Base-by-base conservation (phyloP, 306 rosid genomes). In the Rosa persica region DNA sequence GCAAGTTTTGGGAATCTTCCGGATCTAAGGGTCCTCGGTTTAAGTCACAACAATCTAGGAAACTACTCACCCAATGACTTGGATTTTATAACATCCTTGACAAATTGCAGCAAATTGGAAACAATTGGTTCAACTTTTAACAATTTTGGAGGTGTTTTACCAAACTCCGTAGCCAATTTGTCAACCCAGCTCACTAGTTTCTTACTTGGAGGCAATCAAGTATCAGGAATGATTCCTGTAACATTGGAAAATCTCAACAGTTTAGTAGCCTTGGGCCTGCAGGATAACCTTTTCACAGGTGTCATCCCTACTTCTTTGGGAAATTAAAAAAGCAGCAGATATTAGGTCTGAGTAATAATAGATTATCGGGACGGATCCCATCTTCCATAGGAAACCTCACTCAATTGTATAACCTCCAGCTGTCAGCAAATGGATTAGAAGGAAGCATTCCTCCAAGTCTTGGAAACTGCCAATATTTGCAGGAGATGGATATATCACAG, bases 281-380 rank as follows among this genome's bases (percentile, higher is more conserved):
- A 5, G 7, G 7, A 0, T 15, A 49, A 49, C 20, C 5, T 13
- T 20, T 82, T 90, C 51, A 57, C 79, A 0, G 91, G 91, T 4
- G 51, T 52, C 19, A 70, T 27, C 30, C 96, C 89, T 1, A 42
- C 22, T 4, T 91, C 22, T 6, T 89, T 87, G 16, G 86, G 84
- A 7, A 79, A 64, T 68, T 78, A 82, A 23, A 48, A 12, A 79
- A 74, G 1, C 66, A 77, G 30, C 4, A 43, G 1, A 0, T 0
- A 10, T 27, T 84, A 69, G 0, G 1, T 6, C 43, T 82, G 71
- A 1, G 4, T 5, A 0, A 0, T 6, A 87, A 84, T 57, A 70
- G 8, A 6, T 57, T 84, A 38, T 77, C 78, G 0, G 70, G 83
- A 36, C 27, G 36, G 23, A 80, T 87, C 23, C 77, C 83, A 10